phyloP scores from a whole-genome alignment of 2,329 filamentous ascomycete species.

The Epichloe hybrida region DNA sequence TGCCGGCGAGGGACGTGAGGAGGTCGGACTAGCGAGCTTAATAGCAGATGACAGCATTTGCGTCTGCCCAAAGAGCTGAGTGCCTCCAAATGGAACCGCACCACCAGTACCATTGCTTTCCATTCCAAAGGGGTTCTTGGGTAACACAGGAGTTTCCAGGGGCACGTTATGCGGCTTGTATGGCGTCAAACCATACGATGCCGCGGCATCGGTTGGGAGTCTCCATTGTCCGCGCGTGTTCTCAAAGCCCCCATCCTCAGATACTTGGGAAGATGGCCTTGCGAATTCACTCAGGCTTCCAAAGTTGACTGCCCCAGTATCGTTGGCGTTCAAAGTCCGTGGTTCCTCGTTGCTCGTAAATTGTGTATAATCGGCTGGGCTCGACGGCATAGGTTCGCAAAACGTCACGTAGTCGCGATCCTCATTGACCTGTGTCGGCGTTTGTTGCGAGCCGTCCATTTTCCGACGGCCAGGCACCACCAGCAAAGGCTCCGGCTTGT shows the following conservation, averaged over 20 bases:
- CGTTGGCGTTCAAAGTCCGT: conserved; percentile 29
- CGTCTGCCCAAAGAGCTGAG: conserved; percentile 43
- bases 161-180: conserved; percentile 13
- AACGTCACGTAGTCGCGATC: conserved; percentile 41
- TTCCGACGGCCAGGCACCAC: conserved; percentile 4
- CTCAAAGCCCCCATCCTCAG: conserved; percentile 27
- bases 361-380: conserved; percentile 15
- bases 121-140: conserved; percentile 34
- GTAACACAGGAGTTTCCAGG: conserved; percentile 36
- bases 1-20: conserved; percentile 42
- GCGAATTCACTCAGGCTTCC: conserved; percentile 21
- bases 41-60: conserved; percentile 39
- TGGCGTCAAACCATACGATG: conserved; percentile 13
- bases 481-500: background rate
- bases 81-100: conserved; percentile 22
- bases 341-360: conserved; percentile 16
- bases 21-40: conserved; percentile 38
- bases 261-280: conserved; percentile 27
- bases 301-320: conserved; percentile 38
- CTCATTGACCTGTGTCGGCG: conserved; percentile 43
- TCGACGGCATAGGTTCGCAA: conserved; percentile 16
- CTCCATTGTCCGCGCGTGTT: conserved; percentile 27
- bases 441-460: conserved; percentile 36
- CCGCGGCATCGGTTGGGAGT: conserved; percentile 18
- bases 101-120: conserved; percentile 19